Percentiles rank a stretch among this genome's conserved stretches.
phyloP scores from a whole-genome alignment of 2,329 filamentous ascomycete species.

The Aspergillus neotritici region DNA sequence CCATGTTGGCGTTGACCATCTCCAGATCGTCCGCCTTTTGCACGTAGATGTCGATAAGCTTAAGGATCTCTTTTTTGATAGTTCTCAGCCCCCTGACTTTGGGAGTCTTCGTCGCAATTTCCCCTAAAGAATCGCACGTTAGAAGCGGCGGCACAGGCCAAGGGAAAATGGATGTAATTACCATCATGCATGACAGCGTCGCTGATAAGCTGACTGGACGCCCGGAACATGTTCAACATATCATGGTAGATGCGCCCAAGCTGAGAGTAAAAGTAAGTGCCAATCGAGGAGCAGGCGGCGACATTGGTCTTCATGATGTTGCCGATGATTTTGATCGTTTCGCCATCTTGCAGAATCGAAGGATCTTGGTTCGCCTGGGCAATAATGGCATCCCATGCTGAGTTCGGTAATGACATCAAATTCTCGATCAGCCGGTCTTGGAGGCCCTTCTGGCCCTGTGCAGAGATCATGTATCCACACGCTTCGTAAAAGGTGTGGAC shows the following conservation, averaged over 20 bases:
- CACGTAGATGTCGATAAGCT: constrained; percentile 96
- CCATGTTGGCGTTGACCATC: constrained; percentile 87
- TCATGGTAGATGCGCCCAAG: constrained; percentile 97
- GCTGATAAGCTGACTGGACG: constrained; percentile 93
- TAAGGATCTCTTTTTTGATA: constrained; percentile 98
- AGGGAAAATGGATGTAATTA: constrained; percentile 37
- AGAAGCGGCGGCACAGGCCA: background rate
- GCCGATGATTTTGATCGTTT: constrained; percentile 97
- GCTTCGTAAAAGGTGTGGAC: constrained; percentile 99
- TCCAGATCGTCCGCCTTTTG: constrained; percentile 96
- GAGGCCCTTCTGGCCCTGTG: constrained; percentile 88
- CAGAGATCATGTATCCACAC: constrained; percentile 98
- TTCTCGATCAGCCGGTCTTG: constrained; percentile 89
- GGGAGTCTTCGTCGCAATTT: constrained; percentile 94
- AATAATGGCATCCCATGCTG: constrained; percentile 94
- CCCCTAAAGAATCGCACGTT: constrained; percentile 49
- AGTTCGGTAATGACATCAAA: constrained; percentile 88
- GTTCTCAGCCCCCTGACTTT: constrained; percentile 91
- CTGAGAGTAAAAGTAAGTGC: constrained; percentile 95
- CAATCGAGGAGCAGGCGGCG: constrained; percentile 94
- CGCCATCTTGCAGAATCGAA: constrained; percentile 77
- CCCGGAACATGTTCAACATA: constrained; percentile 98
- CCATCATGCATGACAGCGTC: constrained; percentile 83
- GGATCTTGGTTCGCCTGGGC: constrained; percentile 78
- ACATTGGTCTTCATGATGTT: constrained; percentile 99